Base-by-base conservation (phyloP, 495 filamentous ascomycete species). In the Trichoderma asperelloides region DNA sequence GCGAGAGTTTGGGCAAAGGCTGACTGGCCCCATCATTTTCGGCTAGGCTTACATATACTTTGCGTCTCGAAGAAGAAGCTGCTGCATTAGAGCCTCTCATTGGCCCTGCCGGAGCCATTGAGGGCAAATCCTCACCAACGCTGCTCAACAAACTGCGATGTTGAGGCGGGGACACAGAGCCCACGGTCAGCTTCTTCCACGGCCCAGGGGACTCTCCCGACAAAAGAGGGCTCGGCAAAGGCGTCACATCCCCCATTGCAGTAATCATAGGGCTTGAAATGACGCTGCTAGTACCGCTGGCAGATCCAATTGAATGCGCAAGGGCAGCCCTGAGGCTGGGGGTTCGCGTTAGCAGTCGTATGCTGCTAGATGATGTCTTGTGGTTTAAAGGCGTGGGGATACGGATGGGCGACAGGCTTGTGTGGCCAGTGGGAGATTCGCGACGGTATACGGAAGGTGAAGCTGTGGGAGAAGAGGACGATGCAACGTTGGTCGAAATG, bases 201-300 rank as follows among this genome's bases (percentile, higher is more conserved):
- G 87, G 87, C 6, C 84, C 84, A n/a, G 93, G 90, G 9, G 90
- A 91, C 57, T 89, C 88, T 68, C 79, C 79, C 9, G 84, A 83
- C 67, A 91, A 80, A 47, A 97, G 83, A 9, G 95, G 95, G 6
- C 95, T 97, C 13, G 95, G 95, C 27, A 98, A 77, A 64, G 95
- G 95, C 5, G 95, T 98, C 67, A 98, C 88, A 72, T 97, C 92
- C 47, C 86, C 85, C 86, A 97, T 88, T 23, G 93, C 91, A 67
- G 87, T 86, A 47, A 96, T 82, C 67, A 88, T 86, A 2, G 93
- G 92, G 47, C 80, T 82, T 28, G 79, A 71, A 64, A 78, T 78
- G 47, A 73, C 68, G 0, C 80, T 81, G 70, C 78, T 81, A 23
- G 79, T 70, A 13, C 76, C 77, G 49, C 80, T 82, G 11, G 69